Percentiles rank a stretch among this genome's conserved stretches.
Conservation (phyloP, 2,329 filamentous ascomycete species). For the Sodiomyces alkalinus region DNA sequence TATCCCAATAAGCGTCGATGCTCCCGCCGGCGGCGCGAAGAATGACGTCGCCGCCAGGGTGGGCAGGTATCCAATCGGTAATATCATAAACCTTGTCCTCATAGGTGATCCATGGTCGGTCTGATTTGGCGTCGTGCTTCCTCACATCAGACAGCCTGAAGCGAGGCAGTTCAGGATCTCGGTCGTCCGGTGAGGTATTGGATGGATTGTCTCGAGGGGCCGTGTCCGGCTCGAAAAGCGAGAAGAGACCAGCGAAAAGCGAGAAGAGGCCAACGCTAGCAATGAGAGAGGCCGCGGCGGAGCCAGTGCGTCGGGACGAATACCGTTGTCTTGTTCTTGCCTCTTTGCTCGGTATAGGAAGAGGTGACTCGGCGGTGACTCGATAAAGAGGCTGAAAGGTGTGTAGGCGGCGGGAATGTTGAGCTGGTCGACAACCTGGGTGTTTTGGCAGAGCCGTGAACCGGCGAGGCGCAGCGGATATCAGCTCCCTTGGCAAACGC, state of each 20-base stretch:
- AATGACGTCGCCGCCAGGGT: constrained; percentile 55
- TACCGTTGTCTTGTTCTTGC: not conserved
- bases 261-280: constrained; percentile 8
- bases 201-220: constrained; percentile 3
- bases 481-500: too few relatives aligned
- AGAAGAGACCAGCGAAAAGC: constrained; percentile 7
- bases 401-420: not conserved
- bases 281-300: constrained; percentile 5
- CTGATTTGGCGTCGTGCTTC: constrained; percentile 34
- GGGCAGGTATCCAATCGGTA: constrained; percentile 49
- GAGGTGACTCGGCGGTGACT: not conserved
- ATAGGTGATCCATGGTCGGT: constrained; percentile 47
- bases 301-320: constrained; percentile 2
- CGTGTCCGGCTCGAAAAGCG: not conserved
- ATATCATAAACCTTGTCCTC: constrained; percentile 55
- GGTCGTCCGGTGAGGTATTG: constrained; percentile 9
- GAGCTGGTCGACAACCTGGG: too few relatives aligned
- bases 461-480: too few relatives aligned
- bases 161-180: constrained; percentile 27
- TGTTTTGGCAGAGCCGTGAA: too few relatives aligned
- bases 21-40: constrained; percentile 47
- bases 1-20: constrained; percentile 55
- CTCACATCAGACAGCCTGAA: constrained; percentile 36
- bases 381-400: not conserved
- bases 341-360: not conserved